Base-by-base conservation (phyloP, 225 moss, liverwort and hornwort species). In the Bryum argenteum region DNA sequence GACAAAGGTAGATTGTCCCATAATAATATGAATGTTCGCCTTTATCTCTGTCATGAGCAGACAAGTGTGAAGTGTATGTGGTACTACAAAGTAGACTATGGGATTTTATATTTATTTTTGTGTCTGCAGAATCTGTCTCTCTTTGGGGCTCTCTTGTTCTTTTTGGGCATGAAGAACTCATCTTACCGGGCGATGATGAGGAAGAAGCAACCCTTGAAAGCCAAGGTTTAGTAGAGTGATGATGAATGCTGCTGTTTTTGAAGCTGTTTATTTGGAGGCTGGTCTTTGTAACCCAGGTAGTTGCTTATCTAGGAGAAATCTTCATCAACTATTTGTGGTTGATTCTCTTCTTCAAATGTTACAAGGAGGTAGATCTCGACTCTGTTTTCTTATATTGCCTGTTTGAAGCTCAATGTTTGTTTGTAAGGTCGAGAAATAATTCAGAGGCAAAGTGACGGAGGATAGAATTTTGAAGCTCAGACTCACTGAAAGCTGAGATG, bases 61-160 rank as follows among this genome's bases (percentile, higher is more conserved):
- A 42, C n/a, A 57, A 21, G n/a, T 50, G 15, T 62, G 41, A 67
- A n/a, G 56, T 47, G 47, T 33, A 18, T 1, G 20, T 17, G 11
- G 5, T 18, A 33, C 61, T 20, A 18, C n/a, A 3, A 16, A 47
- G 9, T 61, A 10, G 0, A 45, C 9, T 59, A 3, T 8, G 13
- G 43, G 57, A 8, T 14, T 48, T 5, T 41, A 10, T 58, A 47
- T 33, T 73, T 5, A 69, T 1, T 21, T 54, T 8, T 28, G 10
- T 11, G 42, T 61, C 8, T 63, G 82, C 92, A 98, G 97, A 98
- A 98, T 71, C 61, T 94, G 40, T 92, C 97, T 40, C 77, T 98
- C 24, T 91, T 98, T 67, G 97, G 97, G 78, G 84, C 97, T 45
- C 74, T 98, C 3, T 77, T 98, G n/a, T 89, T 89, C 71, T 98